phyloP scores from a whole-genome alignment of 2,329 filamentous ascomycete genomes.

The Paraphaeosphaeria sporulosa region DNA sequence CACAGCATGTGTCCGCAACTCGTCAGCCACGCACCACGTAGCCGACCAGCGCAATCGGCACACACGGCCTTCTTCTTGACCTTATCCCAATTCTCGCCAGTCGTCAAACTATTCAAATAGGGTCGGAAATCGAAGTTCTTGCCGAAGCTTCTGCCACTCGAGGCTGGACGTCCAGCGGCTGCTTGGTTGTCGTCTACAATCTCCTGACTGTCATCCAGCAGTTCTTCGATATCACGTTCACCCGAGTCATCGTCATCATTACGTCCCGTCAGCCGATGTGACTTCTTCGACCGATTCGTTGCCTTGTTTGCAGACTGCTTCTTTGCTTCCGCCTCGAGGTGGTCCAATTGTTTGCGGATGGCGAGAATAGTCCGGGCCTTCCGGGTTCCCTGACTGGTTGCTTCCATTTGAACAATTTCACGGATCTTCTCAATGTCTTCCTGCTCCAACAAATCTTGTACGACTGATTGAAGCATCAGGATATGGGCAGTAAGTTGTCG shows the following conservation, averaged over 20 bases:
- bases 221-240: slow-evolving; percentile 5
- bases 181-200: slow-evolving; percentile 14
- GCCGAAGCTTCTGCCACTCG: slow-evolving; percentile 46
- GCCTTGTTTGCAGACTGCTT: slow-evolving; percentile 18
- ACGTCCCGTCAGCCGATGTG: neutral
- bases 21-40: slow-evolving; percentile 54
- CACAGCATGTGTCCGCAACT: slow-evolving; percentile 66
- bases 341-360: slow-evolving; percentile 41
- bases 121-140: slow-evolving; percentile 51
- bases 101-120: slow-evolving; percentile 48
- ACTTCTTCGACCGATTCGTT: slow-evolving; percentile 8
- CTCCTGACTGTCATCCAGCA: slow-evolving; percentile 12
- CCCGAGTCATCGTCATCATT: slow-evolving; percentile 8
- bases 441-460: slow-evolving; percentile 55
- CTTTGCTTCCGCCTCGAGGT: slow-evolving; percentile 28
- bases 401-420: slow-evolving; percentile 36
- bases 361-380: slow-evolving; percentile 29
- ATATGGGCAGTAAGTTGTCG: slow-evolving; percentile 61
- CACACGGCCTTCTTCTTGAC: slow-evolving; percentile 55
- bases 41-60: slow-evolving; percentile 50
- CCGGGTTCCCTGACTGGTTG: slow-evolving; percentile 17
- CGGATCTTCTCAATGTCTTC: slow-evolving; percentile 56
- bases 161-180: slow-evolving; percentile 9
- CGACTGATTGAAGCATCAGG: slow-evolving; percentile 56
- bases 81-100: slow-evolving; percentile 47